Evolutionary conservation across 257 asterid species (phyloP), one percentile per base, ranked within the genome.

Genomic region (Solanum virginianum): DNA sequence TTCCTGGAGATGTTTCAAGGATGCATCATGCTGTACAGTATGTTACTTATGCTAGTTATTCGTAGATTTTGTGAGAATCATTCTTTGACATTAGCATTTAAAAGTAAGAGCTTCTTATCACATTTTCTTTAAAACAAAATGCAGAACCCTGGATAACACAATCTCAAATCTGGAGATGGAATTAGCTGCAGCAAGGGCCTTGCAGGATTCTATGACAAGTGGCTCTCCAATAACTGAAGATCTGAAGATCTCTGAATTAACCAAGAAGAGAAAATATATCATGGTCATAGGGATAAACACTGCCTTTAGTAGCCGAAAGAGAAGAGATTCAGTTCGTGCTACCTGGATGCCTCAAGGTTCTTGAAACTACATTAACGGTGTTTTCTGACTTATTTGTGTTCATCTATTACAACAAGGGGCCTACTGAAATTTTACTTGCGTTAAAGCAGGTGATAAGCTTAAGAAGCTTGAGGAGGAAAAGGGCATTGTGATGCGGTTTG

Each of bases 281-380:
- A 92, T 94, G 98, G 97, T 93, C 22, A 84, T 93, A 29, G 98
- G 98, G 60, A 89, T 94, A 81, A 93, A 92, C 87, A 94, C 97
- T 74, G 97, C 98, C 87, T 93, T 94, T 91, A 94, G 94, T 87
- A 94, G 98, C 90, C 91, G 98, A 85, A 94, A 92, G 92, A 91
- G 97, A 87, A 89, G 98, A 89, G 97, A 94, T 81, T 94, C 98
- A 10, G 93, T 94, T 55, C 97, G 98, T 70, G 98, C 94, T 47
- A 94, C 98, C 84, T 94, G 98, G 98, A 92, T 94, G 96, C 93
- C 91, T 82, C 94, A 91, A 91, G 97, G 98, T 93, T 85, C 88
- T 83, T 88, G 59, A 54, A 68, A 85, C 80, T 85, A 83, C 80
- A 80, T 65, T 49, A n/a, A 83, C 14, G 7, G 1, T 60, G 13